phyloP scores from a whole-genome alignment of 768 basidiomycete species.

The Lyophyllum shimeji region DNA sequence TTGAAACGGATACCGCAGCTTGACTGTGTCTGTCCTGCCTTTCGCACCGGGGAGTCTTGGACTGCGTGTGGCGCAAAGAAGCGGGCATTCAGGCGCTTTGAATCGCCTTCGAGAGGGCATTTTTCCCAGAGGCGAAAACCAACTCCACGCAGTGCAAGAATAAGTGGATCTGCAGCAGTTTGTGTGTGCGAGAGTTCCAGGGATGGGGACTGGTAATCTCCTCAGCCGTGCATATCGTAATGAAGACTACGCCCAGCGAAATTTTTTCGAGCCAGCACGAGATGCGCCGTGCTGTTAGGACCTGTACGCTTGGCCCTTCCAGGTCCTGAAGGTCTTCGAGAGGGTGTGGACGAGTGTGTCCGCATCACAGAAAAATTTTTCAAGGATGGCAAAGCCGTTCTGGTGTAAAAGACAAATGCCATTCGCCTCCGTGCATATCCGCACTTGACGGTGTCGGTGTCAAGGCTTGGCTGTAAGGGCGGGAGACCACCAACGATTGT shows the following conservation, averaged over 20 bases:
- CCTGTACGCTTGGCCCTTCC: neutral
- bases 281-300: neutral
- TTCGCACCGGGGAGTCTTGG: neutral
- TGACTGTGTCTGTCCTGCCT: neutral
- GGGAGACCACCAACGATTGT: neutral
- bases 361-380: neutral
- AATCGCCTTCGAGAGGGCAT: neutral
- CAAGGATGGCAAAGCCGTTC: neutral
- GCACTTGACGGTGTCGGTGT: neutral
- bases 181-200: neutral
- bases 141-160: neutral
- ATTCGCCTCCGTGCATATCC: neutral
- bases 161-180: neutral
- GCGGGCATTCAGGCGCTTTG: neutral
- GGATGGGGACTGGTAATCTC: neutral
- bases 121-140: constrained; percentile 1
- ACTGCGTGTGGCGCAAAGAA: neutral
- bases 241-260: neutral
- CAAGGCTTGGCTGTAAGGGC: neutral
- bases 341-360: neutral
- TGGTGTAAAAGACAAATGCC: neutral
- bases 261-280: neutral
- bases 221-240: neutral
- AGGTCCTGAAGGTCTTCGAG: neutral
- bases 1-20: neutral